Evolutionary conservation across 495 filamentous ascomycete genomes (phyloP), one percentile per base, ranked within the genome.

Genomic region (Aspergillus coremiiformis): DNA sequence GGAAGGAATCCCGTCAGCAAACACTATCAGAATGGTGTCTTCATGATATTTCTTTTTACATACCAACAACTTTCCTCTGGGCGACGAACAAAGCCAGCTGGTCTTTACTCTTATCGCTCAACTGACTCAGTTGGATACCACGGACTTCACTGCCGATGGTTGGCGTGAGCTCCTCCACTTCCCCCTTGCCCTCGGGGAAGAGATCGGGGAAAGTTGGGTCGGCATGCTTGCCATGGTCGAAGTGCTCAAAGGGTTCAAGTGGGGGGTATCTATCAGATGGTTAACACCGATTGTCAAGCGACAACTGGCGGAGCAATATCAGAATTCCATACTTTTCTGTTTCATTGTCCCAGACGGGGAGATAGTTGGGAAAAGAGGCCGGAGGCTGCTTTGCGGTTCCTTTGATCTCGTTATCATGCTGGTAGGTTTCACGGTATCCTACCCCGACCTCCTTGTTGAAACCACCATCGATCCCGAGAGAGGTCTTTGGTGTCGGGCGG

Each of bases 261-360:
- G 72, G 71, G 21, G 74, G 63, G 29, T 74, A 76, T 66, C 72
- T 75, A 42, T 24, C 14, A 2, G 29, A 19, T 32, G 3, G 1
- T 53, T 51, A 54, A 47, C 42, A 3, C 33, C 22, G 9, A 29
- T 43, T 2, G 0, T 17, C 7, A 22, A 11, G 14, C 11, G 37
- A 26, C 27, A 24, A 33, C 2, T 35, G 10, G 12, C 10, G 23
- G 19, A 15, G 4, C 24, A 27, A 8, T 27, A 24, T 20, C n/a
- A n/a, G n/a, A n/a, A n/a, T n/a, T n/a, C 30, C 45, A 42, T 61
- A 73, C 70, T 66, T 66, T 48, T 62, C 63, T 7, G 67, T 75
- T 61, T 75, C 65, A 57, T 75, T 81, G 56, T 87, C 77, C 85
- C 85, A 91, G 2, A 82, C 84, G 8, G 86, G 85, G 10, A 92